Conservation (phyloP, 192 early-diverging fungal species). For the Jimgerdemannia flammicorona region DNA sequence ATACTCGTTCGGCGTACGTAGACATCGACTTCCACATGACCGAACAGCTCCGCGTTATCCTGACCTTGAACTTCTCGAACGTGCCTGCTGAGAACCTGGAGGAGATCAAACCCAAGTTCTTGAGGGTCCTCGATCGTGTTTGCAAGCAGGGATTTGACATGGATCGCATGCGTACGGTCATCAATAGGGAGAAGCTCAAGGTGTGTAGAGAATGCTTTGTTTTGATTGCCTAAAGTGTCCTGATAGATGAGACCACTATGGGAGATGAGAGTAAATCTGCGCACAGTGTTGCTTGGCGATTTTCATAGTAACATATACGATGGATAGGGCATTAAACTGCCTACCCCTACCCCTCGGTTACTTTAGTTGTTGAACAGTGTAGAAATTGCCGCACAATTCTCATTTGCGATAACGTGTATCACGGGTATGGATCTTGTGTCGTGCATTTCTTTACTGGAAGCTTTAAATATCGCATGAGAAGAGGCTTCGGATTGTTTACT, state of each 20-base stretch:
- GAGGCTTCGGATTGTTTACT: no score
- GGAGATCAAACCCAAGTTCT: slow-evolving; percentile 38
- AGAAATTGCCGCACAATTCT: slow-evolving; percentile 33
- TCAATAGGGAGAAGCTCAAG: slow-evolving; percentile 48
- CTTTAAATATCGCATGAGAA: neutral
- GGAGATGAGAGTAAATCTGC: no score
- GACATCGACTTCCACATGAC: slow-evolving; percentile 42
- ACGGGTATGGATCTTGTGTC: slow-evolving; percentile 10
- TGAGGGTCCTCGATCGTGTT: slow-evolving; percentile 37
- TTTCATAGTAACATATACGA: no score
- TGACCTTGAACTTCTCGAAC: slow-evolving; percentile 41
- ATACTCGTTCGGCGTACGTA: neutral
- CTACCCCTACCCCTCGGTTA: neutral
- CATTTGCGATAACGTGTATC: slow-evolving; percentile 23
- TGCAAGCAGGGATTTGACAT: slow-evolving; percentile 53
- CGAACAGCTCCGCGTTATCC: slow-evolving; percentile 40
- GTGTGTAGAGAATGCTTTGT: slow-evolving; percentile 15
- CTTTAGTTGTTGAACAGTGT: slow-evolving; percentile 29
- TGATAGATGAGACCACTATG: no score
- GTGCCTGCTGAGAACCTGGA: slow-evolving; percentile 53
- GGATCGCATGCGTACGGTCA: slow-evolving; percentile 46
- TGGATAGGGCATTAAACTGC: neutral
- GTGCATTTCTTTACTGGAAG: neutral
- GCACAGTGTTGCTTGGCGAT: no score
- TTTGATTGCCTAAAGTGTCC: neutral